A percentile compares a stretch with the other conserved stretches of the same genome.
phyloP scores from a whole-genome alignment of 1,139 yeast genomes.

The Arxiozyma heterogenica region DNA sequence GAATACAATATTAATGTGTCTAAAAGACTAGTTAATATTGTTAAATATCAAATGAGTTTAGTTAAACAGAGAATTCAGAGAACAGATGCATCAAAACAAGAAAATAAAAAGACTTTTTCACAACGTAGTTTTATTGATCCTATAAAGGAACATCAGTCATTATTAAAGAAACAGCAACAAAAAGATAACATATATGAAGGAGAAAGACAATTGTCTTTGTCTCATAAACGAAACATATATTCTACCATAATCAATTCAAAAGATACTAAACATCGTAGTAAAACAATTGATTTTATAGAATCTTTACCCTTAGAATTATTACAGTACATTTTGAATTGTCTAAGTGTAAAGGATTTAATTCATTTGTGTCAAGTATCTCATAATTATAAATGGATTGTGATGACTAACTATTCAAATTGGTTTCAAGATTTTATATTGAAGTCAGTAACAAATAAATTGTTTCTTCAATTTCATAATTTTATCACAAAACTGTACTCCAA shows the following conservation, averaged over 20 bases:
- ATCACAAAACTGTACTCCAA: constrained; percentile 6
- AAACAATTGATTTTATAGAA: constrained; percentile 16
- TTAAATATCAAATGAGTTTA: constrained; percentile 7
- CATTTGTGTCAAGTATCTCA: constrained; percentile 15
- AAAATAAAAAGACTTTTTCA: background rate
- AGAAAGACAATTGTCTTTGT: background rate
- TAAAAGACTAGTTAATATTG: constrained; percentile 15
- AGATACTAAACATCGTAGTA: background rate
- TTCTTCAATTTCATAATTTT: constrained; percentile 14
- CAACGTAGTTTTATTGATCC: constrained; percentile 20
- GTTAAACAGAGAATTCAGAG: constrained; percentile 2
- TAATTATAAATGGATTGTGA: background rate
- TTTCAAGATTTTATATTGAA: constrained; percentile 15
- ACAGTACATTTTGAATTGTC: constrained; percentile 13
- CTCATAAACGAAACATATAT: background rate
- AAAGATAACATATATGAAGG: background rate
- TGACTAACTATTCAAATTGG: constrained; percentile 1
- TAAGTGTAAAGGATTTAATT: constrained; percentile 16
- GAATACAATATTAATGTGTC: constrained; percentile 20
- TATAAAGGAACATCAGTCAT: constrained; percentile 9
- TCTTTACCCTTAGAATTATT: constrained; percentile 23
- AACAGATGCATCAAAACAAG: background rate
- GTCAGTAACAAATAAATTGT: constrained; percentile 10
- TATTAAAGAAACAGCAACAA: background rate
- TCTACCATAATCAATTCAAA: background rate